Percentiles rank a stretch among this genome's conserved stretches.
phyloP scores from a whole-genome alignment of 176 grass and related monocot genomes.

The Coix lacrymajobi region DNA sequence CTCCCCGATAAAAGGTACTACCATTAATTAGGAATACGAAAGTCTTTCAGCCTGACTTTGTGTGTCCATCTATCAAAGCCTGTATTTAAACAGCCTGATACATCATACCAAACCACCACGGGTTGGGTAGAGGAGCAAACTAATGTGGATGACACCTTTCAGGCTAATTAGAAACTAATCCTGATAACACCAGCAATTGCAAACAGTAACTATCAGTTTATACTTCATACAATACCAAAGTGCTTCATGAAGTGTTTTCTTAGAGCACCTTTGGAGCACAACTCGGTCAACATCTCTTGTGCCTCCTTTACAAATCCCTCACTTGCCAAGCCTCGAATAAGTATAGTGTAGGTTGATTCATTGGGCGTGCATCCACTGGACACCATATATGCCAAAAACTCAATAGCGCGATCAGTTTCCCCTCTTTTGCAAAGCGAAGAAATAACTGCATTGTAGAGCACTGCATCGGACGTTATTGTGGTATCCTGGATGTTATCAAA shows the following conservation, averaged over 20 bases:
- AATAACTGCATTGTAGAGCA: conserved; percentile 48
- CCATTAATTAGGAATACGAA: neutral
- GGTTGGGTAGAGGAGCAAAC: neutral
- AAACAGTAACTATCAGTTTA: neutral
- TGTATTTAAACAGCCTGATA: neutral
- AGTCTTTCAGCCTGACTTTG: neutral
- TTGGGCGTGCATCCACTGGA: conserved; percentile 42
- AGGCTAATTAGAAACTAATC: neutral
- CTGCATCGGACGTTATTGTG: conserved; percentile 30
- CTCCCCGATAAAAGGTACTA: neutral
- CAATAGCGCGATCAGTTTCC: conserved; percentile 34
- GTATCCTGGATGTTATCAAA: conserved; percentile 36
- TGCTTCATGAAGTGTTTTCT: conserved; percentile 37
- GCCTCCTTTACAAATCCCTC: conserved; percentile 47
- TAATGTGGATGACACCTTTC: neutral
- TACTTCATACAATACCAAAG: conserved; percentile 29
- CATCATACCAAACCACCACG: neutral
- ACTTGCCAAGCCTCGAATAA: conserved; percentile 48
- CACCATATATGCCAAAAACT: conserved; percentile 44
- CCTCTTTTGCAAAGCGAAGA: conserved; percentile 50
- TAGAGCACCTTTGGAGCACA: conserved; percentile 36
- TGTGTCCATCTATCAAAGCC: conserved; percentile 2
- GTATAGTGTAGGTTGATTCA: conserved; percentile 43
- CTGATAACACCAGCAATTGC: neutral
- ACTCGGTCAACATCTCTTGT: conserved; percentile 30